Percentiles rank a stretch among this genome's conserved stretches.
phyloP scores from a whole-genome alignment of 257 asterid species.

The Salvia rosmarinus region DNA sequence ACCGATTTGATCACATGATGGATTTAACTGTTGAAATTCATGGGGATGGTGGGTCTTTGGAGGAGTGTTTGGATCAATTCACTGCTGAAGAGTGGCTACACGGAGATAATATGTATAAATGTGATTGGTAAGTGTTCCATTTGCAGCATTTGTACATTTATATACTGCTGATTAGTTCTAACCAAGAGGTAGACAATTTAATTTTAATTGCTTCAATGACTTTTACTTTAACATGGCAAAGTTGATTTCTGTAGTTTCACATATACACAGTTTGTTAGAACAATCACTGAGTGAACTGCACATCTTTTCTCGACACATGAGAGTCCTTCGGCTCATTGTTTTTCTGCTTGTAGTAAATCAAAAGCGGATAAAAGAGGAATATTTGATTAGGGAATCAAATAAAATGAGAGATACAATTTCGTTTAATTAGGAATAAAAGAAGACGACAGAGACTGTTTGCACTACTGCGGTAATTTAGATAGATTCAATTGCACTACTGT shows the following conservation, averaged over 20 bases:
- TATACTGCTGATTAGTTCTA: not conserved
- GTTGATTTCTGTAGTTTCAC: not conserved
- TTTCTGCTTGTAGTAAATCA: not conserved
- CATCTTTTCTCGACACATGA: not conserved
- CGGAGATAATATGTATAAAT: conserved; percentile 97
- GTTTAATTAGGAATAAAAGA: not conserved
- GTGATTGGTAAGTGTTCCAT: conserved; percentile 70
- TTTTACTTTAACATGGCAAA: not conserved
- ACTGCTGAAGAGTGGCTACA: conserved; percentile 90
- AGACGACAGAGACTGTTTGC: not conserved
- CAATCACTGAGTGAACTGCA: conserved; percentile 11
- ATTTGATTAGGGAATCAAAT: not conserved
- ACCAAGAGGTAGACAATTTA: not conserved
- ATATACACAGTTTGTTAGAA: not conserved
- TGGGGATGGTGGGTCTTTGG: conserved; percentile 83
- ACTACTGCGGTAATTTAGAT: not conserved
- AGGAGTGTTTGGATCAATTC: conserved; percentile 93
- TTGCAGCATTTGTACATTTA: conserved; percentile 30
- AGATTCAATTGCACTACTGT: too few relatives aligned
- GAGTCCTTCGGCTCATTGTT: not conserved
- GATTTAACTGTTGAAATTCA: conserved; percentile 96
- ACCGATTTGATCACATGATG: conserved; percentile 90
- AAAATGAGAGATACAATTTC: not conserved
- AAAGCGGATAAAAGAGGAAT: not conserved
- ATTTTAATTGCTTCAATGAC: conserved; percentile 2